phyloP scores from a whole-genome alignment of 2,329 filamentous ascomycete genomes.

The Zymoseptoria ardabiliae region DNA sequence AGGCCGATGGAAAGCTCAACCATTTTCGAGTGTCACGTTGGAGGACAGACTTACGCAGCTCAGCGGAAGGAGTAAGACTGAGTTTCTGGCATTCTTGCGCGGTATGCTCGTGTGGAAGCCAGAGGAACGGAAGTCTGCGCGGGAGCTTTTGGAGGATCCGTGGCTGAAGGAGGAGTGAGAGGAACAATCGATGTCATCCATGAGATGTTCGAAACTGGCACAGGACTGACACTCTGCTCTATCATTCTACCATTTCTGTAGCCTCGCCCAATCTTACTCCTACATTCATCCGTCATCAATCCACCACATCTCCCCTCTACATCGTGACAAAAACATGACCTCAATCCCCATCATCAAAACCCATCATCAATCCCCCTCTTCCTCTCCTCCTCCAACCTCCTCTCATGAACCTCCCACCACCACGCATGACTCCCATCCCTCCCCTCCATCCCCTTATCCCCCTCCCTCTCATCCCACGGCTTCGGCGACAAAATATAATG shows the following conservation, averaged over 20 bases:
- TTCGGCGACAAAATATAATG: slow-evolving; percentile 57
- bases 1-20: no score
- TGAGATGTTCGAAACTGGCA: no score
- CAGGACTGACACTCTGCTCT: neutral
- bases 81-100: slow-evolving; percentile 31
- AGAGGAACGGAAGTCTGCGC: slow-evolving; percentile 33
- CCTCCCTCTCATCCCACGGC: slow-evolving; percentile 52
- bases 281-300: neutral
- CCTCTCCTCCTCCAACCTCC: slow-evolving; percentile 44
- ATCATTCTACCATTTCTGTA: neutral
- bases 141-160: slow-evolving; percentile 33
- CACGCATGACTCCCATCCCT: slow-evolving; percentile 47
- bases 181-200: neutral
- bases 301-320: neutral
- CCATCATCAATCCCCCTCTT: slow-evolving; percentile 43
- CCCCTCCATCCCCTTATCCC: slow-evolving; percentile 31
- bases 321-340: neutral
- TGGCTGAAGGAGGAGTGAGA: slow-evolving; percentile 22
- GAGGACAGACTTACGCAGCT: no score
- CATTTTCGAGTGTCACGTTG: no score
- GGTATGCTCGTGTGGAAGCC: slow-evolving; percentile 35
- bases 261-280: neutral
- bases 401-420: slow-evolving; percentile 50
- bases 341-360: slow-evolving; percentile 32
- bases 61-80: slow-evolving; percentile 17